Percentiles rank a stretch among this genome's conserved stretches.
phyloP scores from a whole-genome alignment of 352 stramenopile genomes.

The Phytophthora hybrid region DNA sequence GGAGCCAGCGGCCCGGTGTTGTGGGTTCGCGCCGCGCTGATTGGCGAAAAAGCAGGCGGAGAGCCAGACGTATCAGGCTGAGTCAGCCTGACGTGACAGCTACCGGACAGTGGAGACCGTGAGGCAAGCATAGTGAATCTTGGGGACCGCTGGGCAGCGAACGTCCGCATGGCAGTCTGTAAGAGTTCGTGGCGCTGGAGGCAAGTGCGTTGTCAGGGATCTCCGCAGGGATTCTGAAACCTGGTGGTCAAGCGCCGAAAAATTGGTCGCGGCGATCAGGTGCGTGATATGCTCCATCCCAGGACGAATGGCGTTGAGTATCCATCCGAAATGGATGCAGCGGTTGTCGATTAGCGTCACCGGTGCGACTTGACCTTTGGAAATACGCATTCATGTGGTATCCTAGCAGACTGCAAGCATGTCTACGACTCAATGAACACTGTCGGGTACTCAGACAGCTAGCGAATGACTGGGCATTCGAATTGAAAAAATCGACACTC shows the following conservation, averaged over 20 bases:
- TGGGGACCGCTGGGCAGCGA: background rate
- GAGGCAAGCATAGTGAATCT: background rate
- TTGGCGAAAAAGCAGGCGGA: background rate
- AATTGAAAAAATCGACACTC: background rate
- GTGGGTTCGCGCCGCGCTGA: background rate
- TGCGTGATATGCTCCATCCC: background rate
- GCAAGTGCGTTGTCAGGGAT: background rate
- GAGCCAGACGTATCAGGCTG: background rate
- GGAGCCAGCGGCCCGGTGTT: conserved; percentile 23
- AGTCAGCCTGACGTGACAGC: background rate
- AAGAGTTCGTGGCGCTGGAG: background rate
- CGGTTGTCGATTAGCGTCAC: background rate
- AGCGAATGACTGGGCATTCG: background rate
- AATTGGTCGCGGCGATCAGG: background rate
- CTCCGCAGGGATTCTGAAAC: background rate
- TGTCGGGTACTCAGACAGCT: background rate
- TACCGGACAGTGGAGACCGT: background rate
- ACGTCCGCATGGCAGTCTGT: no score
- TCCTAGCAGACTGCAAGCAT: background rate
- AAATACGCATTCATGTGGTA: conserved; percentile 11
- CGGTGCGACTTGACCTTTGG: background rate
- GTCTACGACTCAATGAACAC: conserved; percentile 4
- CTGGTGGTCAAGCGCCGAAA: background rate
- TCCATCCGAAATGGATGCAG: background rate
- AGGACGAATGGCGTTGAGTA: background rate